Conservation (phyloP, 768 basidiomycete species). For the Rhodotorula taiwanensis region DNA sequence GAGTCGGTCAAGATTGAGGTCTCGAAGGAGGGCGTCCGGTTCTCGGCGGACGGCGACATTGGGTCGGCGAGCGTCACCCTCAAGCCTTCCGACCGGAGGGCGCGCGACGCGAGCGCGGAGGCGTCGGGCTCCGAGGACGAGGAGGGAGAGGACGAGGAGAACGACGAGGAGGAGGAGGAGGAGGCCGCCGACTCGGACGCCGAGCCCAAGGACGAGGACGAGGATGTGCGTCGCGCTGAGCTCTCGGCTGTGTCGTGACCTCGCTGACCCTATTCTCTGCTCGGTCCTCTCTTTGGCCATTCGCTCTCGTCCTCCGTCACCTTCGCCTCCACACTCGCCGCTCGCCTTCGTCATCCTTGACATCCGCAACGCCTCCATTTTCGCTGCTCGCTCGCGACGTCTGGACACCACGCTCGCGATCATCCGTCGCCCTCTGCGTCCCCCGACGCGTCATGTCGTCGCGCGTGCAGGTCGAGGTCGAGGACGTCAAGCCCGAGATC, state of each 20-base stretch:
- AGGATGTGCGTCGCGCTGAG: conserved; percentile 26
- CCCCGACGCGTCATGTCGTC: no score
- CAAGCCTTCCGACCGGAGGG: conserved; percentile 52
- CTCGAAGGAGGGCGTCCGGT: conserved; percentile 88
- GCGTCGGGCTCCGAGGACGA: conserved; percentile 29
- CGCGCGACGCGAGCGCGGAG: conserved; percentile 19
- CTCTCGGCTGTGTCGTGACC: background rate
- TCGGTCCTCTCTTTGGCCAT: background rate
- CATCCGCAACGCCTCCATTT: no score
- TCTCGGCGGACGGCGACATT: conserved; percentile 85
- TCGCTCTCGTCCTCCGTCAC: no score
- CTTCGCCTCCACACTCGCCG: no score
- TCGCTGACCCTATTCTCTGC: background rate
- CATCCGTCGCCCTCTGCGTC: no score
- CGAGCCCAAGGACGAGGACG: conserved; percentile 44
- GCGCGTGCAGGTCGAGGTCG: conserved; percentile 13
- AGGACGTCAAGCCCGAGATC: conserved; percentile 45
- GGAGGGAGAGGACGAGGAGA: conserved; percentile 37
- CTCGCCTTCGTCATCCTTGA: no score
- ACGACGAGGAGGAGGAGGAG: conserved; percentile 29
- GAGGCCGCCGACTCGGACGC: conserved; percentile 40
- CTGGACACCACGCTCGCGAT: background rate
- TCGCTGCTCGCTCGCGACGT: no score
- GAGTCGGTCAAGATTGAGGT: conserved; percentile 95
- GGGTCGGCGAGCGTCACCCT: conserved; percentile 83